Evolutionary conservation across 441 rosid genomes (phyloP).

Genomic region (Adansonia rubrostipa): DNA sequence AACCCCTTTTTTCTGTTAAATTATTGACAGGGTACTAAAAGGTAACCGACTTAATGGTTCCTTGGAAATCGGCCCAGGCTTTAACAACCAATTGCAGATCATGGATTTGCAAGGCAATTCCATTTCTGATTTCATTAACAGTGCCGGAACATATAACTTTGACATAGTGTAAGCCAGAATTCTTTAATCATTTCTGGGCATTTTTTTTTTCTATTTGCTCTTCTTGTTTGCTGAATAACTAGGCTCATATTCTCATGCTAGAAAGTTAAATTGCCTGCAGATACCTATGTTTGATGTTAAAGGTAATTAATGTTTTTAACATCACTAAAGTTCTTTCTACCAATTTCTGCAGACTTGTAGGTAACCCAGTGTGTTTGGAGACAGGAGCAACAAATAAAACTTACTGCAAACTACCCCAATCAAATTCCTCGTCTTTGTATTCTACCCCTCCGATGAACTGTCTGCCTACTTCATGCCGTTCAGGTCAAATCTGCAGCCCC

Average conservation of each 20-base stretch:
- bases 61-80: constrained; percentile 50
- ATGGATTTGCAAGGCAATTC: constrained; percentile 56
- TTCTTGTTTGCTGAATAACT: background rate
- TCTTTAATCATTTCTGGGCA: background rate
- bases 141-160: constrained; percentile 25
- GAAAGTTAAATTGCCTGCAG: background rate
- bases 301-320: background rate
- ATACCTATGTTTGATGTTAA: too few species aligned
- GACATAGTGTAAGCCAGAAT: constrained; percentile 47
- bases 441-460: constrained; percentile 47
- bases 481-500: constrained; percentile 51
- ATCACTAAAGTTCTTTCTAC: background rate
- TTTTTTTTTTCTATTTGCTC: background rate
- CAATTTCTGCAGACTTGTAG: constrained; percentile 17
- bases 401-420: constrained; percentile 43
- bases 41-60: constrained; percentile 53
- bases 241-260: background rate
- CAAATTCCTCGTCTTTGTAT: constrained; percentile 35
- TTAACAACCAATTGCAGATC: constrained; percentile 45
- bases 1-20: background rate
- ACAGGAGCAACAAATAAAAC: background rate
- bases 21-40: constrained; percentile 48
- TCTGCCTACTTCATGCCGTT: constrained; percentile 34
- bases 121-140: constrained; percentile 35
- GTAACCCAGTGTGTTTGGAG: constrained; percentile 3